phyloP scores from a whole-genome alignment of 306 rosid species.

The Pterocarpus macrocarpus region DNA sequence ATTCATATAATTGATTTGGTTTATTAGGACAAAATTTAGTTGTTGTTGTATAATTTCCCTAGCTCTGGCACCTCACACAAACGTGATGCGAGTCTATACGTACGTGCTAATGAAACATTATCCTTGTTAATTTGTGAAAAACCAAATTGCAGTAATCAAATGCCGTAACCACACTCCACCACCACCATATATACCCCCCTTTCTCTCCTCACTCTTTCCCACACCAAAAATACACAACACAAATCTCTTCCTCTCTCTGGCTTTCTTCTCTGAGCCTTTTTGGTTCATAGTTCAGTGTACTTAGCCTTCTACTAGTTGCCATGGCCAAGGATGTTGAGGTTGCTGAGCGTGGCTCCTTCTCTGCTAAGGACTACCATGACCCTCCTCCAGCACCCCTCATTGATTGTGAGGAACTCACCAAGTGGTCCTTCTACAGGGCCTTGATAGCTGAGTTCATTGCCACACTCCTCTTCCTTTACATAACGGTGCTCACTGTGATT shows the following conservation, averaged over 20 bases:
- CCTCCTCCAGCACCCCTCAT: constrained; percentile 45
- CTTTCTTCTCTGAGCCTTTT: background rate
- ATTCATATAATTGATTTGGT: no score
- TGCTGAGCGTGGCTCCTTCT: constrained; percentile 29
- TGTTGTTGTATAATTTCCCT: no score
- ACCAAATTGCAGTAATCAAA: constrained; percentile 5
- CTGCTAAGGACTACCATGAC: constrained; percentile 45
- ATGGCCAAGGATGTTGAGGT: constrained; percentile 45
- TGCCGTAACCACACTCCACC: constrained; percentile 5
- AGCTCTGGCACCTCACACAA: no score
- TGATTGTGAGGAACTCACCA: constrained; percentile 45
- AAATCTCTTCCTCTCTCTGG: background rate
- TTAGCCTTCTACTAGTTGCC: background rate
- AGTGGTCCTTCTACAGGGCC: constrained; percentile 80
- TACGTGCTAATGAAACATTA: background rate
- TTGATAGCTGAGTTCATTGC: constrained; percentile 84
- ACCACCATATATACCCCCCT: constrained; percentile 37
- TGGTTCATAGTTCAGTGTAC: background rate
- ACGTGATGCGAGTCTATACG: no score
- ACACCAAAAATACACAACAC: background rate
- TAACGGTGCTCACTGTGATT: constrained; percentile 73
- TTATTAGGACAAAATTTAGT: no score
- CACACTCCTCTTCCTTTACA: constrained; percentile 76
- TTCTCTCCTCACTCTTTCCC: constrained; percentile 14
- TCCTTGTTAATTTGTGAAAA: background rate